Evolutionary conservation across 73 alveolate genomes (phyloP).

Genomic region (Durusdinium trenchii): DNA sequence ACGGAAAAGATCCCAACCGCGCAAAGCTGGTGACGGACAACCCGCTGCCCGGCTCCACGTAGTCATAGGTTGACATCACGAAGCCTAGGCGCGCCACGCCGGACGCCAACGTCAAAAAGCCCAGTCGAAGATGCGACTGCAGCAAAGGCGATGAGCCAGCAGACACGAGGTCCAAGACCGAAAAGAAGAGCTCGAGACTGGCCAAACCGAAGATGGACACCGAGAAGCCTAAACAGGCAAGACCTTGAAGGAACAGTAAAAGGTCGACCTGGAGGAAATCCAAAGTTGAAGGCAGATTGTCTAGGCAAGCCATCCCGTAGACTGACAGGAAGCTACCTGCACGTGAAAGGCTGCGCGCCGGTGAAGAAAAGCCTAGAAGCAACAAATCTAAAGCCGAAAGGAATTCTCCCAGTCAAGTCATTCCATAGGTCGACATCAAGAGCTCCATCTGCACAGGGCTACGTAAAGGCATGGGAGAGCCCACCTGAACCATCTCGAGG

Average conservation of each 20-base stretch:
- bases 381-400: constrained; percentile 7
- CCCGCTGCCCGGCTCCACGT: constrained; percentile 75
- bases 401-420: constrained; percentile 66
- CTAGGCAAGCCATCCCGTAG: constrained; percentile 80
- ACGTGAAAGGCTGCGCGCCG: background rate
- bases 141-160: background rate
- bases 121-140: constrained; percentile 23
- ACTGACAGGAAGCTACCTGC: constrained; percentile 32
- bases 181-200: constrained; percentile 1
- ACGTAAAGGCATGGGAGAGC: background rate
- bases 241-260: background rate
- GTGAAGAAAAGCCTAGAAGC: background rate
- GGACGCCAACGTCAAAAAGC: background rate
- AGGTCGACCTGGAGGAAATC: constrained; percentile 37
- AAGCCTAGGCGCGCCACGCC: constrained; percentile 62
- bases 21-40: constrained; percentile 46
- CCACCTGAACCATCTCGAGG: constrained; percentile 45
- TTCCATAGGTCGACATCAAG: constrained; percentile 57
- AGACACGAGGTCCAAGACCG: constrained; percentile 52
- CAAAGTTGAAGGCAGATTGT: background rate
- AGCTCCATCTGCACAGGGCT: constrained; percentile 20
- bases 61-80: constrained; percentile 13
- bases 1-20: constrained; percentile 29
- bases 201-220: constrained; percentile 73
- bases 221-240: background rate